Percentiles rank a stretch among this genome's conserved stretches.
Conservation (phyloP, 345 rosid genomes). For the Carallia pectinifolia region DNA sequence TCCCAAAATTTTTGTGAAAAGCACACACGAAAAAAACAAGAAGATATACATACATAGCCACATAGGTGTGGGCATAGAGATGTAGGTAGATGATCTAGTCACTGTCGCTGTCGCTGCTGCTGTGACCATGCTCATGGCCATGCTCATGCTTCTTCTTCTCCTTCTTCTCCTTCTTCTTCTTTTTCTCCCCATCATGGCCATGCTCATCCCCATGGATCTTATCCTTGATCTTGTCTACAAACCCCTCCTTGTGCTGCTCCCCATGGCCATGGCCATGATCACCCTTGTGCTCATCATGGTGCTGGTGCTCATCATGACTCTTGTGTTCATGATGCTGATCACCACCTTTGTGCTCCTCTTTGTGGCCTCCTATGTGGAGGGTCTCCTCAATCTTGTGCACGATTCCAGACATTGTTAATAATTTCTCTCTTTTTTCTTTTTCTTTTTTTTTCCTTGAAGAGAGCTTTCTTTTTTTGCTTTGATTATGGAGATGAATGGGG, state of each 20-base stretch:
- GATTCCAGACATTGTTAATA: slow-evolving; percentile 54
- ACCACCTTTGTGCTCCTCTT: slow-evolving; percentile 28
- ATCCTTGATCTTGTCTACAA: slow-evolving; percentile 42
- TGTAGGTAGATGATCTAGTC: slow-evolving; percentile 32
- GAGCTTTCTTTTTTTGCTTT: no score
- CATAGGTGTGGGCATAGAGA: background rate
- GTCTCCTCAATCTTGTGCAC: slow-evolving; percentile 62
- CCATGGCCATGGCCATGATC: background rate
- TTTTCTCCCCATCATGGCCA: slow-evolving; percentile 23
- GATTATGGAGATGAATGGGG: background rate
- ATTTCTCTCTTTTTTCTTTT: no score
- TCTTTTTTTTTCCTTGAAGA: no score
- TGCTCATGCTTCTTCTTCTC: no score
- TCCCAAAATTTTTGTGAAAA: no score
- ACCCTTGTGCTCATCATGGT: slow-evolving; percentile 3
- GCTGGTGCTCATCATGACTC: background rate
- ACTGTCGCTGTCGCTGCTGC: slow-evolving; percentile 70
- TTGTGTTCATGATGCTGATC: slow-evolving; percentile 11
- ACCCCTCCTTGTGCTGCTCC: slow-evolving; percentile 48
- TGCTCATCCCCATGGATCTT: slow-evolving; percentile 45
- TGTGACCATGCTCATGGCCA: slow-evolving; percentile 36
- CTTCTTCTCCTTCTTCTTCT: slow-evolving; percentile 46
- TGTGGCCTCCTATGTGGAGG: slow-evolving; percentile 64
- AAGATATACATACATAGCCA: background rate
- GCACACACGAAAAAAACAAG: no score